Base-by-base conservation (phyloP, 1,284 basidiomycete species). In the Cryptococcus jaspeensis region DNA sequence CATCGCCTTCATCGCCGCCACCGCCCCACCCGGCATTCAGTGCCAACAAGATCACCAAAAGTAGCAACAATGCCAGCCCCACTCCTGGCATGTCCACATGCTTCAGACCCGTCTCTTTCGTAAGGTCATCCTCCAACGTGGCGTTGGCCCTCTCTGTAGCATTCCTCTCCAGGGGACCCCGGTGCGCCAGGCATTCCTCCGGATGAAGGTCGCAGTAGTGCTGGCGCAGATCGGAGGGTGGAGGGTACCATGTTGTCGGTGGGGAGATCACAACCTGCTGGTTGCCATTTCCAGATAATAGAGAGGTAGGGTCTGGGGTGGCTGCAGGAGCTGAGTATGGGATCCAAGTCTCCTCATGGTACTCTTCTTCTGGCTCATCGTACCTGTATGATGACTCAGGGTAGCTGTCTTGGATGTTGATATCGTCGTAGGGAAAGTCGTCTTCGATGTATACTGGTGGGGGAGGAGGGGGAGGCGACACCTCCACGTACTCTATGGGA, bases 21-120 rank as follows among this genome's bases (percentile, higher is more conserved):
- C 43, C 35, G 16, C 36, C 23, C 64, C 64, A 66, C 1, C 64
- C 57, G 11, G 54, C 46, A 50, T 66, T 60, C 18, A 66, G 47
- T 1, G 56, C 56, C 38, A 68, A 44, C 32, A 65, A 25, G 42
- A 69, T 46, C 41, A 69, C 42, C 22, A 68, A 38, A 44, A 68
- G 23, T 39, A 66, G 28, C 38, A 65, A 13, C 25, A 69, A 22
- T 23, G 63, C 61, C 39, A 56, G 45, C 35, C 52, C 62, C 28
- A 57, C 22, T 5, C 64, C 64, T 11, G 62, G 50, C 32, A 59
- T 39, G 44, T 66, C 59, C 6, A 66, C 48, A 44, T 58, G 57
- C 16, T 52, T 58, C 6, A 66, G 41, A 3, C 38, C 50, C 9
- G 55, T 56, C 6, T 44, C 49, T 25, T 39, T 38, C 2, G 48